Evolutionary conservation across 2,329 filamentous ascomycete species (phyloP), one percentile per base, ranked within the genome.

Genomic region (Colletotrichum plurivorum): DNA sequence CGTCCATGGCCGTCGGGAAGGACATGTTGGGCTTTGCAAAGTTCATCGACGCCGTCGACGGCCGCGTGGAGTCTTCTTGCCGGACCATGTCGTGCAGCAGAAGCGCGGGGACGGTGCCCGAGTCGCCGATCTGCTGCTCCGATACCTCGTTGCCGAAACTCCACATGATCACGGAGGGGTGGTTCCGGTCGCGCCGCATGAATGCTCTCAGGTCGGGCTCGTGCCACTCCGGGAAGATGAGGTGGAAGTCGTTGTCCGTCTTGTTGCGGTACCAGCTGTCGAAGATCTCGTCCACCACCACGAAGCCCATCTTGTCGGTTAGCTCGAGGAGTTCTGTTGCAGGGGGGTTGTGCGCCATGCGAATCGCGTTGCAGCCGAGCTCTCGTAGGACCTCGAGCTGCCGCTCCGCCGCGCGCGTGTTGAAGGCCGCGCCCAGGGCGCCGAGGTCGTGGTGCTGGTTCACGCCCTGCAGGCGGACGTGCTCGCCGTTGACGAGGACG

Each of bases 211-310:
- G 78, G 63, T 88, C 85, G 0, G 84, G 78, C 76, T 88, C 86
- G 67, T 84, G 79, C 86, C 86, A 88, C 55, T 88, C 85, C 0
- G 76, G 36, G 65, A 87, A 88, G 68, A 88, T 82, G 16, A 84
- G 72, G 69, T 87, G 83, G 71, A 84, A 88, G 73, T 88, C 87
- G 69, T 84, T 83, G 1, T 71, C 69, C 0, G 78, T 83, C 73
- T 88, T 88, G 20, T 76, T 69, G n/a, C 52, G 72, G n/a, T 78
- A 72, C 86, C 86, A 89, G 9, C 73, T 76, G 73, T 88, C 87
- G 71, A 88, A 88, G 18, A 86, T 83, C 75, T 89, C 86, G 70
- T 87, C 84, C 45, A 88, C 74, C 4, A 88, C 83, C 4, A 88
- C 55, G 66, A 88, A 82, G 0, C 86, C 86, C 74, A 85, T 75